Evolutionary conservation across 129 eudicot genomes (phyloP), one percentile per base, ranked within the genome.

Genomic region (Centella asiatica): DNA sequence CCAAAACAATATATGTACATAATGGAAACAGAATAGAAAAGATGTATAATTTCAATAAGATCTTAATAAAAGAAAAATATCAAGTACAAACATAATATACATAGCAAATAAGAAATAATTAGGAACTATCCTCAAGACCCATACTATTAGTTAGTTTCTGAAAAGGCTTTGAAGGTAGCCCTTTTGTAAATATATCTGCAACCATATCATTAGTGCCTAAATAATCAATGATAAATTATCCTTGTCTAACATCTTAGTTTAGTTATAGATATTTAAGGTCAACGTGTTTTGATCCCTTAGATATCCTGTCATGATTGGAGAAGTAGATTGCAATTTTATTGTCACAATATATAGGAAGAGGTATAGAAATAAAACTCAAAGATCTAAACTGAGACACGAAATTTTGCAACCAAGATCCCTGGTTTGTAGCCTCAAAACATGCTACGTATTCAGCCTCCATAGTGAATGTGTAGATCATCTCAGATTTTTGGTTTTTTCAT

Each of bases 381-480:
- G 56, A 25, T 23, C 56, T 23, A 18, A 49, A 49, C 24, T 49
- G 24, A 12, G 25, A 49, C 10, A 49, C 25, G 25, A 49, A 49
- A 49, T 49, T 49, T 11, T 23, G 25, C 56, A 49, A 49, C 56
- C 56, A 11, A 2, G 17, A 8, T 49, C 22, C 22, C 24, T 49
- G 17, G 1, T 14, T 34, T 6, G 25, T 11, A 34, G 61, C 62
- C 36, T 66, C 53, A 50, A 51, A 66, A 24, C 53, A 66, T 0
- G 70, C 32, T 5, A 67, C 20, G 22, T 11, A 69, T 40, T 69
- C 66, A 5, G 29, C 56, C 59, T 44, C 56, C 66, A 69, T 69
- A 26, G 73, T 69, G 20, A 62, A 70, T 1, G 60, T 27, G 29
- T 27, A 34, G 50, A 34, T 60, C 6, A 49, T 17, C 56, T 19